Base-by-base conservation (phyloP, 345 rosid species). In the Arabis alpina region DNA sequence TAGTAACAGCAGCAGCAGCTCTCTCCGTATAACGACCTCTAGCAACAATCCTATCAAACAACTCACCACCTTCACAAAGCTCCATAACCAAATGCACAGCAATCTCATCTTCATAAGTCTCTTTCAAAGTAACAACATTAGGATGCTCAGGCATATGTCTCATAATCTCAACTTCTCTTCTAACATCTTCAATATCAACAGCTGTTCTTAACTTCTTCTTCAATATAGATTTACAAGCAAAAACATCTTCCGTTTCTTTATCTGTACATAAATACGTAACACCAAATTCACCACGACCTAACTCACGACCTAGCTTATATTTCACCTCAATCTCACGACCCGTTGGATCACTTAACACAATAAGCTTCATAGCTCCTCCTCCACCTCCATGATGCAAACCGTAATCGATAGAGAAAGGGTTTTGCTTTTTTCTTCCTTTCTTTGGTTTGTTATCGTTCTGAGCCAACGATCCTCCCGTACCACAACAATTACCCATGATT, bases 161-260 rank as follows among this genome's bases (percentile, higher is more conserved):
- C 99, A 95, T 95, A 65, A 95, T 95, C 85, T 87, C 92, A 54
- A 85, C 99, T 67, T 95, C 99, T 77, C 98, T 90, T 75, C 97
- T 86, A 56, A 95, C 99, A 77, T 94, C 98, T 23, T 93, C 98
- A 15, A 93, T 87, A 77, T 93, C 98, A 58, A 93, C 87, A 1
- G 87, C 89, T 51, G 96, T 89, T 68, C 97, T 85, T 15, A 93
- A 80, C 86, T 93, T 93, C 87, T 87, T 89, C 94, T 94, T 94
- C n/a, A 91, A 77, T 32, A 92, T 91, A 3, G 91, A 87, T 79
- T 94, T 94, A 79, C 99, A 95, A 2, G 99, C 99, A 30, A 85
- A 80, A 57, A 66, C 68, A 8, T 88, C 89, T 0, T 81, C 77
- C 3, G 76, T 80, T 54, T 78, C 89, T 50, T 79, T 73, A 51